Evolutionary conservation across 768 basidiomycete genomes (phyloP).

Genomic region (Pleurotus cornucopiae): DNA sequence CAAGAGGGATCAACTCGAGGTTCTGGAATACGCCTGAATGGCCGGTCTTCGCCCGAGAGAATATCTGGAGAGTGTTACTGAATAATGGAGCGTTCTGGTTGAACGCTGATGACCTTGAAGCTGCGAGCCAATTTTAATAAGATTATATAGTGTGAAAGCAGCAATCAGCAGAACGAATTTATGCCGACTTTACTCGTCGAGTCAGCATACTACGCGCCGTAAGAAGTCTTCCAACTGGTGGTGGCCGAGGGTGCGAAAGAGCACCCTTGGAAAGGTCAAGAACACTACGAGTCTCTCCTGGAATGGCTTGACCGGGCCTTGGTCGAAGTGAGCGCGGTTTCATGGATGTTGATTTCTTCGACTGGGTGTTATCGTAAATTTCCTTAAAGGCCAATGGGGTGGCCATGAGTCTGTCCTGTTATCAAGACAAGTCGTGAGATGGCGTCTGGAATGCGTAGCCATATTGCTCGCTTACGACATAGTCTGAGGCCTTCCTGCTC

Average conservation of each 20-base stretch:
- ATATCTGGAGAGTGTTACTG: conserved; percentile 39
- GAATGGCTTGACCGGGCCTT: conserved; percentile 52
- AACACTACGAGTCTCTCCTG: conserved; percentile 46
- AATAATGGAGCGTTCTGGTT: conserved; percentile 45
- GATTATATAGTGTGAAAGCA: conserved; percentile 10
- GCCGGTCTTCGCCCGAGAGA: conserved; percentile 38
- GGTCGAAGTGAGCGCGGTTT: conserved; percentile 24
- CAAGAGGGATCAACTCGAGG: conserved; percentile 38
- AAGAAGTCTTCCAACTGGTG: conserved; percentile 19
- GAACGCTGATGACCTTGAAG: conserved; percentile 47
- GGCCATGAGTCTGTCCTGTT: conserved; percentile 65
- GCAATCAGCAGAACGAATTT: neutral
- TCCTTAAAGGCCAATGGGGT: conserved; percentile 51
- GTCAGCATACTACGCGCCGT: conserved; percentile 28
- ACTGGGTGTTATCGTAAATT: conserved; percentile 39
- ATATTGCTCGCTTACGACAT: conserved; percentile 52
- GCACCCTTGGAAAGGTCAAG: conserved; percentile 7
- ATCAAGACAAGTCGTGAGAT: neutral
- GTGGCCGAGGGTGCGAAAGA: conserved; percentile 10
- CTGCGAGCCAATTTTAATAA: conserved; percentile 29
- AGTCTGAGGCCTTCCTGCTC: conserved; percentile 51
- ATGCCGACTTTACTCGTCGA: conserved; percentile 22
- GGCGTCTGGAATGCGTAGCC: too few relatives aligned
- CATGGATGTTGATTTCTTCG: conserved; percentile 20
- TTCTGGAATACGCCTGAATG: conserved; percentile 53